Base-by-base conservation (phyloP, 2,329 filamentous ascomycete genomes). In the Aspergillus chevalieri region DNA sequence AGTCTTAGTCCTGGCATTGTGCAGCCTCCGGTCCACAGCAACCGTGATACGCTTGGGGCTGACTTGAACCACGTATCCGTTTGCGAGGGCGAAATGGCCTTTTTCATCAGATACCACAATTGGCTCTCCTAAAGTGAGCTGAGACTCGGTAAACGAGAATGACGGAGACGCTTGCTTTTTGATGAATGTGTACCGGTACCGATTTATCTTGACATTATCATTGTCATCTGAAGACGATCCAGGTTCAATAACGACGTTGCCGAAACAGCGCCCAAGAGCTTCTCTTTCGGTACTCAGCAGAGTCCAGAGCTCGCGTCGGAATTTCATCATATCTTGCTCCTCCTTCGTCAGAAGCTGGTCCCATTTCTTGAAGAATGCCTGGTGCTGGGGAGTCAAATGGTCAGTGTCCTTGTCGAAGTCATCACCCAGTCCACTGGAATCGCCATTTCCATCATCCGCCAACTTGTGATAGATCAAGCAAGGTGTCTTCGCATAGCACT, bases 401-500 rank as follows among this genome's bases (percentile, higher is more conserved):
- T 79, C 78, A 46, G 95, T 85, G 5, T 89, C 74, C 54, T 93
- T 87, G 46, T 89, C 82, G 62, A 96, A 98, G 58, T 87, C 87
- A 26, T 85, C 81, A 43, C 85, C 82, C 66, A 95, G 81, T 15
- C 87, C 89, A 55, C 92, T 92, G 0, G 83, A 84, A 56, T 93
- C 87, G 4, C 85, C 86, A 50, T 86, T 80, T 3, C 93, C 93
- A 60, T 87, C 79, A 61, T 98, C 93, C 1, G 87, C 83, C 3
- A 98, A 79, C 60, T 89, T 92, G 68, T 98, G 90, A 64, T 96
- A 98, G 19, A 91, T 83, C 64, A 97, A 95, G 67, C 93, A 98
- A 1, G 90, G 76, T 4, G 86, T 83, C 68, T 95, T 92, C 1
- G 91, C 91, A 66, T 95, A 98, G 67, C 93, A 98, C 57, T 82